Conservation (phyloP, 805 yeast species). For the Yamadazyma olivae region DNA sequence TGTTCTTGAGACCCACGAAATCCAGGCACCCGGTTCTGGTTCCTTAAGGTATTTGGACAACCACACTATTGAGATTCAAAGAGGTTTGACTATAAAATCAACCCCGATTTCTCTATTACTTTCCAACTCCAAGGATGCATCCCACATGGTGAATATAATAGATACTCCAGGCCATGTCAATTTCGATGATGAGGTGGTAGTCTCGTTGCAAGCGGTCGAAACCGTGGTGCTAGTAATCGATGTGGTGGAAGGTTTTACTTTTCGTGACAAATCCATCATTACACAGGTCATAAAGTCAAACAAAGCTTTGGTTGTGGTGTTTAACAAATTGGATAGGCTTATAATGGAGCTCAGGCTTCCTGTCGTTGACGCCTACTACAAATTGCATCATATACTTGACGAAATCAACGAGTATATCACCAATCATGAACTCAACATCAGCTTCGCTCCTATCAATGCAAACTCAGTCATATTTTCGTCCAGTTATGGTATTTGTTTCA, state of each 20-base stretch:
- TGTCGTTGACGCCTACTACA: constrained; percentile 68
- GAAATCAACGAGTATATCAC: constrained; percentile 57
- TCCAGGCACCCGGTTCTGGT: constrained; percentile 17
- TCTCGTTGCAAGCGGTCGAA: constrained; percentile 59
- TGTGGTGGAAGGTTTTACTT: constrained; percentile 75
- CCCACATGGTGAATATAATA: constrained; percentile 58
- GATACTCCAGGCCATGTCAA: constrained; percentile 94
- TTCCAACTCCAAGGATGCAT: constrained; percentile 47
- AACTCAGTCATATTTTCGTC: constrained; percentile 75
- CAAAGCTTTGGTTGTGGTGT: constrained; percentile 53
- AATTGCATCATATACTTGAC: constrained; percentile 58
- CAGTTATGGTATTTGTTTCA: constrained; percentile 61
- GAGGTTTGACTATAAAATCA: constrained; percentile 68
- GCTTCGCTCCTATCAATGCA: constrained; percentile 1
- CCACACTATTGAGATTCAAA: constrained; percentile 60
- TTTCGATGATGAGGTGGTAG: constrained; percentile 71
- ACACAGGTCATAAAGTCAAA: constrained; percentile 49
- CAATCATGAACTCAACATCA: constrained; percentile 19
- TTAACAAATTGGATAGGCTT: constrained; percentile 86
- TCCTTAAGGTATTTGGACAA: constrained; percentile 63
- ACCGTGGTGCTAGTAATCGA: constrained; percentile 74
- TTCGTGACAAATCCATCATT: constrained; percentile 49
- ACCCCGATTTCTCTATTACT: constrained; percentile 61
- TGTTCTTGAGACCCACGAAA: constrained; percentile 59
- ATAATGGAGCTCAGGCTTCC: constrained; percentile 76